A percentile compares a stretch with the other conserved stretches of the same genome.
These are phyloP conservation scores for Veloboletus limbatus DNA, from an alignment of 1,284 basidiomycete genomes.

Conservation along the genomic window DNA sequence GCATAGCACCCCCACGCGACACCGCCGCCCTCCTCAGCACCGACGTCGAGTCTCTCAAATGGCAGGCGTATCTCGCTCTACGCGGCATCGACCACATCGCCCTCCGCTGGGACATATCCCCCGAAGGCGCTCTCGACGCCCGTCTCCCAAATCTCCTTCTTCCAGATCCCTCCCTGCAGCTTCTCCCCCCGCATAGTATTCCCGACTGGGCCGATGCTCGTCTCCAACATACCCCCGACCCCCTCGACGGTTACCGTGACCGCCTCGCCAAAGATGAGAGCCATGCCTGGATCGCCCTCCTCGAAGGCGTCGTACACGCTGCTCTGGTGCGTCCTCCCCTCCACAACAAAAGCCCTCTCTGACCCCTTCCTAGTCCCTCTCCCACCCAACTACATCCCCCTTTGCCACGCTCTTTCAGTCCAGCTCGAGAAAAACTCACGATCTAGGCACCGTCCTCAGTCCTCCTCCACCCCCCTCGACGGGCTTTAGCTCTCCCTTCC, in stretches of 20 bases:
- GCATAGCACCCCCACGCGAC: constrained; percentile 54
- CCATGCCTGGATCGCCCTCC: constrained; percentile 71
- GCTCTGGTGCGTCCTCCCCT: constrained; percentile 53
- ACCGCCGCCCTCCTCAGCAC: constrained; percentile 49
- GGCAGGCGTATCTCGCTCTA: constrained; percentile 79
- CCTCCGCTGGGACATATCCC: constrained; percentile 62
- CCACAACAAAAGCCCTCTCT: background rate
- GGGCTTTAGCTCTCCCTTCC: constrained; percentile 60
- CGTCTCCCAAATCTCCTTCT: constrained; percentile 66
- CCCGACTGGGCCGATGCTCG: constrained; percentile 65
- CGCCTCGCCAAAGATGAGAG: constrained; percentile 63
- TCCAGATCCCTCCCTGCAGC: constrained; percentile 42
- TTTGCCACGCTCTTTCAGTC: constrained; percentile 39
- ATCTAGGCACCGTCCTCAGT: constrained; percentile 46
- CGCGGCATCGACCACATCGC: constrained; percentile 51
- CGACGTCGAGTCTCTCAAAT: constrained; percentile 81
- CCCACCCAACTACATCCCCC: constrained; percentile 43
- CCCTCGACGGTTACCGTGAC: constrained; percentile 65
- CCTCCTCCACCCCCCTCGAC: constrained; percentile 69
- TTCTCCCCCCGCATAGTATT: constrained; percentile 63
- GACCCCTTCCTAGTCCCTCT: constrained; percentile 40
- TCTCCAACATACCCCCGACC: constrained; percentile 40
- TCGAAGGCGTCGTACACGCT: constrained; percentile 72
- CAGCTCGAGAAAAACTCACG: constrained; percentile 30
- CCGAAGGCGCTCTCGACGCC: constrained; percentile 63